Conservation (phyloP, 139 green algal species). For the Penium margaritaceum region DNA sequence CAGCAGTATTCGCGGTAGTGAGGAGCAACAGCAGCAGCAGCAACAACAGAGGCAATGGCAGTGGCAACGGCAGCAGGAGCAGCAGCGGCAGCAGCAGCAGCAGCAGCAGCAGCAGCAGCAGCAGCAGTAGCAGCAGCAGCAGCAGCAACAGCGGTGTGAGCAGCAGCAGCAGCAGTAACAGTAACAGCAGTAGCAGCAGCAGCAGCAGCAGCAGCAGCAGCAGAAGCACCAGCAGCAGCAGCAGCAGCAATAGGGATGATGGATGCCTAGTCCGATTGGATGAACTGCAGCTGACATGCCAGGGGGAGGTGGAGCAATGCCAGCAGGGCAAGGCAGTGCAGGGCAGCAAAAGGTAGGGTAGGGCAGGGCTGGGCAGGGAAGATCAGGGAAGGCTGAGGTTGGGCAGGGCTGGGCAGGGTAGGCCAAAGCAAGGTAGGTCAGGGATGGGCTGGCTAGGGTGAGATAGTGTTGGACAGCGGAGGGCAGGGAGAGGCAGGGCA, state of each 20-base stretch:
- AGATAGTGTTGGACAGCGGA: background rate
- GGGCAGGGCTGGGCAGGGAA: background rate
- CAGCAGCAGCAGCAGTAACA: slow-evolving; percentile 4
- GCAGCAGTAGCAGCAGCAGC: background rate
- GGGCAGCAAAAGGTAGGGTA: background rate
- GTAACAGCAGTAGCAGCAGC: background rate
- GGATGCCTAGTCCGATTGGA: no score
- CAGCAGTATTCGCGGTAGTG: no score
- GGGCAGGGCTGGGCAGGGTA: background rate
- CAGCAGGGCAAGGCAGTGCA: no score
- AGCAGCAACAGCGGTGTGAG: background rate
- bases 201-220: background rate
- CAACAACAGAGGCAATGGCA: no score
- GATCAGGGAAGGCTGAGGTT: background rate
- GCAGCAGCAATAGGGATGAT: background rate
- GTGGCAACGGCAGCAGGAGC: background rate
- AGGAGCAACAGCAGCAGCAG: no score
- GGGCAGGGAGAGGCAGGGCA: background rate
- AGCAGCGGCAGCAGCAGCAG: background rate
- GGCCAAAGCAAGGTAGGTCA: background rate
- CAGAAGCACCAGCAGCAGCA: background rate
- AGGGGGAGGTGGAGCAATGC: no score
- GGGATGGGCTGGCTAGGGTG: background rate
- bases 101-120: background rate
- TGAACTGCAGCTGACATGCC: no score